Evolutionary conservation across 345 rosid genomes (phyloP).

Genomic region (Eucalyptus erythrocorys): DNA sequence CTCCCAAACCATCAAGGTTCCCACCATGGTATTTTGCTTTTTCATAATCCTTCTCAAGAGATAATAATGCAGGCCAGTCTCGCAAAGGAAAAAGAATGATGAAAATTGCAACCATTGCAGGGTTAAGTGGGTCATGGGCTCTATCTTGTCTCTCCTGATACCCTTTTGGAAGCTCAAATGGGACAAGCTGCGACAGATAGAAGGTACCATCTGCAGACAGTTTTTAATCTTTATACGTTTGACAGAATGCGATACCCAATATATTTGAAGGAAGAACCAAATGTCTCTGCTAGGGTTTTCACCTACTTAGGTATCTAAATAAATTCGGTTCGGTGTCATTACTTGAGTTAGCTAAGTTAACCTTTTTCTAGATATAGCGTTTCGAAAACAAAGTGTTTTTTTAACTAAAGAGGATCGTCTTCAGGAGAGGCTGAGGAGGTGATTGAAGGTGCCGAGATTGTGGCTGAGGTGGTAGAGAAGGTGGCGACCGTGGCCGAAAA

Average conservation of each 20-base stretch:
- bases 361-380: background rate
- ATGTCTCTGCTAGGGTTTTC: background rate
- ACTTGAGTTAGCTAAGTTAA: background rate
- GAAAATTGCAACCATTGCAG: conserved; percentile 14
- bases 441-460: conserved; percentile 35
- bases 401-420: background rate
- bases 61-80: background rate
- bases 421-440: conserved; percentile 35
- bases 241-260: background rate
- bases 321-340: background rate
- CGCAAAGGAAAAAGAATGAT: background rate
- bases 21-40: background rate
- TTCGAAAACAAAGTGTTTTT: background rate
- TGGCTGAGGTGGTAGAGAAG: conserved; percentile 25
- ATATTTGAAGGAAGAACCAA: background rate
- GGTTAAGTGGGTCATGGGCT: conserved; percentile 53
- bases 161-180: conserved; percentile 46
- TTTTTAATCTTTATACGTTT: background rate
- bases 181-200: conserved; percentile 23
- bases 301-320: background rate
- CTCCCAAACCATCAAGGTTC: conserved; percentile 15
- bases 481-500: conserved; percentile 28
- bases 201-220: conserved; percentile 18
- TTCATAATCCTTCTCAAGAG: background rate
- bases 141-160: conserved; percentile 25